Evolutionary conservation across 2,329 filamentous ascomycete genomes (phyloP).

Genomic region (Sordariomycetes sp.): DNA sequence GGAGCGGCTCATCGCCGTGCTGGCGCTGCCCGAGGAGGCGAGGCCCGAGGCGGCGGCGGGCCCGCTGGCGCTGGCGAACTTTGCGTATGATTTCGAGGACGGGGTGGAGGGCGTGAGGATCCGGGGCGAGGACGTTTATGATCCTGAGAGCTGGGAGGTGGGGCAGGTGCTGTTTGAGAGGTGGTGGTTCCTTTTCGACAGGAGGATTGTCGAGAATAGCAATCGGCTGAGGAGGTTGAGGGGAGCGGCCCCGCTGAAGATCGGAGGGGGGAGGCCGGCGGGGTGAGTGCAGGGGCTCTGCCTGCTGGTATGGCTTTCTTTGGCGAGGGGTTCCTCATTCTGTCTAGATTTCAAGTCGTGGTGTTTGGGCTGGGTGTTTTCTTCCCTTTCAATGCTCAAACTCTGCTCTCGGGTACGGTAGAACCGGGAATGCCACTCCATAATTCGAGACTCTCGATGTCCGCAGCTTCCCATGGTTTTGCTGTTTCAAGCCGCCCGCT

Average conservation of each 20-base stretch:
- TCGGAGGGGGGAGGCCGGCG: background rate
- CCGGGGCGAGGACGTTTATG: constrained; percentile 33
- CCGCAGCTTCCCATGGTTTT: background rate
- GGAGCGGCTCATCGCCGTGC: constrained; percentile 36
- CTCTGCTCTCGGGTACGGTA: background rate
- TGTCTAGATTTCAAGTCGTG: background rate
- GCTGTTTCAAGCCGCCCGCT: background rate
- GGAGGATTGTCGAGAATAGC: constrained; percentile 35
- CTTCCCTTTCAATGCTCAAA: background rate
- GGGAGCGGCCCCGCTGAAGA: constrained; percentile 22
- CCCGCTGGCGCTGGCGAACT: constrained; percentile 31
- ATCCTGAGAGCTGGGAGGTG: constrained; percentile 38
- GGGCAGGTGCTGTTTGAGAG: constrained; percentile 42
- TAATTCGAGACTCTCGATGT: background rate
- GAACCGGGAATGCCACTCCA: background rate
- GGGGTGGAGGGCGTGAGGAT: constrained; percentile 34
- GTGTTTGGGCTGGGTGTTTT: background rate
- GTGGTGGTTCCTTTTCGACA: constrained; percentile 49
- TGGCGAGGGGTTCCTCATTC: background rate
- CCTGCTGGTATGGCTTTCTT: background rate
- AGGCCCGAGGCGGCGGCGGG: constrained; percentile 32
- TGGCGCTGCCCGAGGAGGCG: constrained; percentile 30
- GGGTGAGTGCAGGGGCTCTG: background rate
- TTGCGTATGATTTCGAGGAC: constrained; percentile 46
- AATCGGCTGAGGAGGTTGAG: constrained; percentile 34